Conservation (phyloP, 495 filamentous ascomycete species). For the Daldinia vernicosa region DNA sequence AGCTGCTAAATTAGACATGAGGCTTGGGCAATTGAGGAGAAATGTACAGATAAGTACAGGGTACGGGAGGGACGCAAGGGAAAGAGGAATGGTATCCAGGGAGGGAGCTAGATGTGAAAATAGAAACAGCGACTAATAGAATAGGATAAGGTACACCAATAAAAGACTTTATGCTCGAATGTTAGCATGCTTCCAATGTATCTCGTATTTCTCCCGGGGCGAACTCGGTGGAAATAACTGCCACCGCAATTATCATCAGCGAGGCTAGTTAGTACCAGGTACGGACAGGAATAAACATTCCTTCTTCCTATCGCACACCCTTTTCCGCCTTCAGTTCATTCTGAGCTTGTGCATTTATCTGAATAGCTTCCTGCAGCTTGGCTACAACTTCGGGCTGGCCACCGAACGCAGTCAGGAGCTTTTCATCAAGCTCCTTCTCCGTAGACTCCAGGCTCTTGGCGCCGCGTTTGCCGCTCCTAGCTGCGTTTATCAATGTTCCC, state of each 20-base stretch:
- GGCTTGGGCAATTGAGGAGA: too few species aligned
- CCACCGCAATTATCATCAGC: background rate
- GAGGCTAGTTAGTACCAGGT: background rate
- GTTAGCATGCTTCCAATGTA: background rate
- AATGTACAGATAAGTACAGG: too few species aligned
- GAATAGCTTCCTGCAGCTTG: constrained; percentile 61
- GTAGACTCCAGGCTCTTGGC: constrained; percentile 51
- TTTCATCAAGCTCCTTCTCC: constrained; percentile 59
- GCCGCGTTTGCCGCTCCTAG: constrained; percentile 46
- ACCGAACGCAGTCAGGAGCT: constrained; percentile 55
- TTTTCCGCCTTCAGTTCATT: constrained; percentile 48
- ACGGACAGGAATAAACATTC: background rate
- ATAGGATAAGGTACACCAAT: too few species aligned
- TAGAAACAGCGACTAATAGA: too few species aligned
- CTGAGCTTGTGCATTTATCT: constrained; percentile 54
- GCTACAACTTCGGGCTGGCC: constrained; percentile 58
- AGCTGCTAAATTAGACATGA: too few species aligned
- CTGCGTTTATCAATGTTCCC: constrained; percentile 55
- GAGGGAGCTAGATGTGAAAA: too few species aligned
- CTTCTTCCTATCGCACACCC: constrained; percentile 38
- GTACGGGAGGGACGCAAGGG: too few species aligned
- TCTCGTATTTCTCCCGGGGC: background rate
- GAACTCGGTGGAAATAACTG: background rate
- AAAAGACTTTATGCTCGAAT: too few species aligned
- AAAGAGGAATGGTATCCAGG: too few species aligned